These are phyloP conservation scores for Coccomyxa sp. DNA, from an alignment of 139 green algal species.

Conservation along the genomic window DNA sequence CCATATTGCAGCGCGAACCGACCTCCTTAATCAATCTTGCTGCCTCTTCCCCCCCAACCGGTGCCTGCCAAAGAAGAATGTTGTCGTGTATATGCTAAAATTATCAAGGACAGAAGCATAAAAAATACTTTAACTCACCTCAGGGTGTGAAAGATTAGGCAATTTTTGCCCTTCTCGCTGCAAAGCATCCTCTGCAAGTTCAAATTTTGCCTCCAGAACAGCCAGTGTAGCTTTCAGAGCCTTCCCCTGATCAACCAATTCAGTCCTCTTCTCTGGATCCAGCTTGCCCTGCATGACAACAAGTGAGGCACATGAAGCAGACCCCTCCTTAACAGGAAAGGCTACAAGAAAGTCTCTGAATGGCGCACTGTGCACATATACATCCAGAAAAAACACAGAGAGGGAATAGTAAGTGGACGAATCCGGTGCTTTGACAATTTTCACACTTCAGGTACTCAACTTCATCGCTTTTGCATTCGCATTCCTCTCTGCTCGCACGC, in stretches of 20 bases:
- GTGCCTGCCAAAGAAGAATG: constrained; percentile 21
- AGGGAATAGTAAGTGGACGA: no score
- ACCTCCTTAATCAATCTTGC: constrained; percentile 44
- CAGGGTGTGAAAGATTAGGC: constrained; percentile 92
- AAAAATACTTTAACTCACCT: not conserved
- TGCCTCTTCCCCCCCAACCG: constrained; percentile 78
- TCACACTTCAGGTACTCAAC: constrained; percentile 24
- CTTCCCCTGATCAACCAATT: constrained; percentile 81
- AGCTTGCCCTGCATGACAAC: constrained; percentile 75
- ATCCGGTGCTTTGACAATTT: not conserved
- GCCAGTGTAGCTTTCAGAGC: constrained; percentile 85
- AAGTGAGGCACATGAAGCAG: not conserved
- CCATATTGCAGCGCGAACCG: constrained; percentile 53
- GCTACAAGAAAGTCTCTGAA: not conserved
- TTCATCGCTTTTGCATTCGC: constrained; percentile 89
- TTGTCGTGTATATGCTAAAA: not conserved
- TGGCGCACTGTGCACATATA: no score
- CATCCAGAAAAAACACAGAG: no score
- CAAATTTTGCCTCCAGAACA: constrained; percentile 58
- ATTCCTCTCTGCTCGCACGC: constrained; percentile 74
- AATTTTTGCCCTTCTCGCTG: constrained; percentile 88
- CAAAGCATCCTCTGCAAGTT: constrained; percentile 61
- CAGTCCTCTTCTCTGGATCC: constrained; percentile 57
- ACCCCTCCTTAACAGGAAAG: not conserved
- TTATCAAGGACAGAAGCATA: no score